phyloP scores from a whole-genome alignment of 257 asterid genomes.

The Mitragyna speciosa region DNA sequence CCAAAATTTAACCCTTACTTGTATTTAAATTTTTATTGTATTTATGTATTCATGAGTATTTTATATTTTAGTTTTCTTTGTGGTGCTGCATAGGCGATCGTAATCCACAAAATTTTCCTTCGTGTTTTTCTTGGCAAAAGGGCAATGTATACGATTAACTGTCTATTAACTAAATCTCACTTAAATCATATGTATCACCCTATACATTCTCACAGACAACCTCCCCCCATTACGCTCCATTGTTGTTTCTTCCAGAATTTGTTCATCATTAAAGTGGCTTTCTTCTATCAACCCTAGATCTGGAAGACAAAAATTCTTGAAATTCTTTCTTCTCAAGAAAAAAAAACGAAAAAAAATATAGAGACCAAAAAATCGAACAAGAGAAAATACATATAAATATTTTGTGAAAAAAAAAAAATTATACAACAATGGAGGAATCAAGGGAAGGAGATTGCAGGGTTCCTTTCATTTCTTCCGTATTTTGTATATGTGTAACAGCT shows the following conservation, averaged over 20 bases:
- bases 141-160: not conserved
- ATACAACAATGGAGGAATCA: slow-evolving; percentile 33
- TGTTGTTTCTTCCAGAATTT: not conserved
- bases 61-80: not conserved
- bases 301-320: not conserved
- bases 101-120: not conserved
- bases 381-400: not conserved
- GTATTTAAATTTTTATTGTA: no score
- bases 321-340: not conserved
- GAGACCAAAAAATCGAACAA: not conserved
- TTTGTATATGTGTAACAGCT: slow-evolving; percentile 25
- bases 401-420: not conserved
- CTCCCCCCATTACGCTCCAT: slow-evolving; percentile 4
- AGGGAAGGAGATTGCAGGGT: slow-evolving; percentile 38
- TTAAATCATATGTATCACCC: not conserved
- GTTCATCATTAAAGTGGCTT: not conserved
- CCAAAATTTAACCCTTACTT: no score
- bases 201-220: not conserved
- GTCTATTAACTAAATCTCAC: not conserved
- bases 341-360: not conserved
- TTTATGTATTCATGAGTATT: no score
- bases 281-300: not conserved
- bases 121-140: not conserved
- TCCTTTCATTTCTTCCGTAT: slow-evolving; percentile 33
- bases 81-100: not conserved